Evolutionary conservation across 306 rosid genomes (phyloP).

Genomic region (Prunus mira): DNA sequence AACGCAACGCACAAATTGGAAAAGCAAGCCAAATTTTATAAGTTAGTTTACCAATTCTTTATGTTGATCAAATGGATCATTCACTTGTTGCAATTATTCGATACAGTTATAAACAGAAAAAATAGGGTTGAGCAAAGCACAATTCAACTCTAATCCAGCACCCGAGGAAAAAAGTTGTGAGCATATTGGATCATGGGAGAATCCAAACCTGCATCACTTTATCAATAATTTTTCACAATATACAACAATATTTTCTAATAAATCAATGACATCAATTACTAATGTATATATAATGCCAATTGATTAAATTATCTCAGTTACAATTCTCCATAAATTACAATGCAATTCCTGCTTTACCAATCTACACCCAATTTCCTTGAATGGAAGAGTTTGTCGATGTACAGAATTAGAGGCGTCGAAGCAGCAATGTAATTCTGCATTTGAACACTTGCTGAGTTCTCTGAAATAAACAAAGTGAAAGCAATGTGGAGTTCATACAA

Average conservation of each 20-base stretch:
- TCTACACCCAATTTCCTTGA: slow-evolving; percentile 79
- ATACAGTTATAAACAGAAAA: background rate
- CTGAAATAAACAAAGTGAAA: slow-evolving; percentile 41
- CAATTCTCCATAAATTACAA: background rate
- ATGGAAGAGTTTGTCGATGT: slow-evolving; percentile 70
- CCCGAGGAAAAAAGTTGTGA: background rate
- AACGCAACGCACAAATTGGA: too few relatives aligned
- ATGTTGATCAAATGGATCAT: too few relatives aligned
- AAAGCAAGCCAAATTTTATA: too few relatives aligned
- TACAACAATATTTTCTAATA: background rate
- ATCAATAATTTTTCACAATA: background rate
- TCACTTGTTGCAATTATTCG: too few relatives aligned
- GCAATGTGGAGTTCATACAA: slow-evolving; percentile 8
- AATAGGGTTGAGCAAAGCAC: background rate
- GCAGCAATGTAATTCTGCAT: slow-evolving; percentile 74
- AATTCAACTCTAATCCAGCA: background rate
- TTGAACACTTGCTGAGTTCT: slow-evolving; percentile 56
- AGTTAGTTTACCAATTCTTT: too few relatives aligned
- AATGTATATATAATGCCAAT: background rate
- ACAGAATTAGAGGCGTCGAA: slow-evolving; percentile 54
- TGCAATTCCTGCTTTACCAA: slow-evolving; percentile 45
- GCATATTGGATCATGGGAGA: background rate
- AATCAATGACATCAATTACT: background rate
- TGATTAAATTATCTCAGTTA: background rate
- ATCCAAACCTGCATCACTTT: background rate